phyloP scores from a whole-genome alignment of 805 yeast genomes.

The Suhomyces prunicola region DNA sequence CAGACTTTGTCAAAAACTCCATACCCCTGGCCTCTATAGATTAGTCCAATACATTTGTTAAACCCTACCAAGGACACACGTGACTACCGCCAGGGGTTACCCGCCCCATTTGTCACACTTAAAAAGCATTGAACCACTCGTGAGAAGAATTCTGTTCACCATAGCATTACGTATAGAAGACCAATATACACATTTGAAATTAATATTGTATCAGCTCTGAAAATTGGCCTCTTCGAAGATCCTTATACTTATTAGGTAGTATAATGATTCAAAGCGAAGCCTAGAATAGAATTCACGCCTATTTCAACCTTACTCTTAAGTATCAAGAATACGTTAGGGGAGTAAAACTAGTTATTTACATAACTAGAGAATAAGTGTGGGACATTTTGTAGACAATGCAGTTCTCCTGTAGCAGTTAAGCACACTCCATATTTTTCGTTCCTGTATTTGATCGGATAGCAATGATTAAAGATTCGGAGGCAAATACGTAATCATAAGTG shows the following conservation, averaged over 20 bases:
- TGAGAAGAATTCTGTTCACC: background rate
- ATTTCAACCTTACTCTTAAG: conserved; percentile 16
- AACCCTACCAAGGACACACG: background rate
- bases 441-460: background rate
- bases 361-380: conserved; percentile 30
- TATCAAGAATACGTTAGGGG: conserved; percentile 19
- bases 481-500: background rate
- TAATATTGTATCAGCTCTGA: background rate
- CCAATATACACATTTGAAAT: background rate
- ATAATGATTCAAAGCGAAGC: conserved; percentile 35
- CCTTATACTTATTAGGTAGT: conserved; percentile 26
- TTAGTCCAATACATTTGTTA: background rate
- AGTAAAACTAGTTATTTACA: conserved; percentile 20
- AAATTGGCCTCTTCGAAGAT: conserved; percentile 34
- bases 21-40: conserved; percentile 4
- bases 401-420: background rate
- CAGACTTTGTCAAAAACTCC: conserved; percentile 54
- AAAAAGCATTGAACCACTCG: background rate
- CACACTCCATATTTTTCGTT: background rate
- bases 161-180: background rate
- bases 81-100: background rate
- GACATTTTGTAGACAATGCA: conserved; percentile 14
- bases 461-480: background rate
- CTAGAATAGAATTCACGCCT: conserved; percentile 21
- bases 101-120: background rate